Percentiles rank a stretch among this genome's conserved stretches.
Conservation (phyloP, 805 yeast genomes). For the Candida ipomoeae region DNA sequence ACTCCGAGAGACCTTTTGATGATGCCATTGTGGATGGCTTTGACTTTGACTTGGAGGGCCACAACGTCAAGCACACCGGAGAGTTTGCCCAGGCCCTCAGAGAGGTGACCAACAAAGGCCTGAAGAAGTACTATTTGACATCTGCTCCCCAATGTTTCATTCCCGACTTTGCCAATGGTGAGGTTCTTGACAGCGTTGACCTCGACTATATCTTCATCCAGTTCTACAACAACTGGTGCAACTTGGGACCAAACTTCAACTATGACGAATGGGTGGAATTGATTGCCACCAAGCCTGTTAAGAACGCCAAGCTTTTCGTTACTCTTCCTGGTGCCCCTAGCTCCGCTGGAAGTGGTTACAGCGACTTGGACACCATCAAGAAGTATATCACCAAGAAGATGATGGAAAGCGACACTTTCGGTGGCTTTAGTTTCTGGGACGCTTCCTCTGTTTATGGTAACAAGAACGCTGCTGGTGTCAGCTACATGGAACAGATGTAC, state of each 20-base stretch:
- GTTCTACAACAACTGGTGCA: conserved; percentile 81
- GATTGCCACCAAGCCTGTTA: conserved; percentile 58
- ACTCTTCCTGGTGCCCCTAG: conserved; percentile 60
- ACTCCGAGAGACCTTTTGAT: conserved; percentile 21
- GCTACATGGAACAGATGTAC: conserved; percentile 8
- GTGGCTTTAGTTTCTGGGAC: conserved; percentile 85
- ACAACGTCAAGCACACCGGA: conserved; percentile 49
- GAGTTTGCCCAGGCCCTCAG: conserved; percentile 50
- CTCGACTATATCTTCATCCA: conserved; percentile 83
- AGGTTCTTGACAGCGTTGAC: conserved; percentile 44
- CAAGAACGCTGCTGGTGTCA: conserved; percentile 19
- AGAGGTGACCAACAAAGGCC: conserved; percentile 7
- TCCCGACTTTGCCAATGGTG: conserved; percentile 62
- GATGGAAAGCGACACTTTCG: conserved; percentile 35
- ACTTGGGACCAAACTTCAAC: conserved; percentile 46
- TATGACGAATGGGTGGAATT: conserved; percentile 62
- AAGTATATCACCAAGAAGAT: conserved; percentile 12
- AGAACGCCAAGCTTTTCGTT: conserved; percentile 63
- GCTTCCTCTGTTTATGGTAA: conserved; percentile 57
- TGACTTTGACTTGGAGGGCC: conserved; percentile 62
- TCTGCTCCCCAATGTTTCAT: conserved; percentile 93
- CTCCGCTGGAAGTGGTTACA: conserved; percentile 59
- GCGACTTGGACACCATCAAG: conserved; percentile 21
- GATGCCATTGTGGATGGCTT: conserved; percentile 68
- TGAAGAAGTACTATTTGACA: conserved; percentile 66